A percentile compares a stretch with the other conserved stretches of the same genome.
These are phyloP conservation scores for Sinapis alba DNA, from an alignment of 441 rosid genomes.

Conservation along the genomic window DNA sequence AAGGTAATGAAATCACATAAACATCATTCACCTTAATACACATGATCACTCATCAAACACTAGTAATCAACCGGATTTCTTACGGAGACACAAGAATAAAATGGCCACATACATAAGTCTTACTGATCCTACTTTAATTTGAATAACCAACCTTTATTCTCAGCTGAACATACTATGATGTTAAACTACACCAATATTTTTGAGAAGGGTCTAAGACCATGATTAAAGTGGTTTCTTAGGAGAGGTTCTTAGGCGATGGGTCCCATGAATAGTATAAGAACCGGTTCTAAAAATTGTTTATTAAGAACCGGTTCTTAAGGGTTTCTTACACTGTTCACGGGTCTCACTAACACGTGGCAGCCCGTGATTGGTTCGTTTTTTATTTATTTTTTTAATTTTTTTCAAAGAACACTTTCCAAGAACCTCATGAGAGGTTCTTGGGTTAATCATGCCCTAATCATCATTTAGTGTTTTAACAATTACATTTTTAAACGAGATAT, in stretches of 20 bases:
- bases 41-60: neutral
- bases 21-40: neutral
- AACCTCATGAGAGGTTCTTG: too few species aligned
- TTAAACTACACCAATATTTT: neutral
- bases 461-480: neutral
- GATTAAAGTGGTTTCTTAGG: too few species aligned
- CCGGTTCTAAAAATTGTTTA: too few species aligned
- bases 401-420: too few species aligned
- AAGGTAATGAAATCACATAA: neutral
- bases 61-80: neutral
- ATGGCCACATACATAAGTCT: neutral
- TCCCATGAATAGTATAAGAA: too few species aligned
- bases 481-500: neutral
- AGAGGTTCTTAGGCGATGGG: too few species aligned
- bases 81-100: neutral
- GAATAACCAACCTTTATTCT: neutral
- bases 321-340: too few species aligned
- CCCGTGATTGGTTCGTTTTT: too few species aligned
- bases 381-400: too few species aligned
- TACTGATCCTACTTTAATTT: neutral
- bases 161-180: neutral
- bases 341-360: too few species aligned
- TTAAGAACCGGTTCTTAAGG: too few species aligned
- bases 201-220: neutral
- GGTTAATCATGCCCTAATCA: too few species aligned